phyloP scores from a whole-genome alignment of 2,329 filamentous ascomycete genomes.

The Phaeomoniella chlamydospora region DNA sequence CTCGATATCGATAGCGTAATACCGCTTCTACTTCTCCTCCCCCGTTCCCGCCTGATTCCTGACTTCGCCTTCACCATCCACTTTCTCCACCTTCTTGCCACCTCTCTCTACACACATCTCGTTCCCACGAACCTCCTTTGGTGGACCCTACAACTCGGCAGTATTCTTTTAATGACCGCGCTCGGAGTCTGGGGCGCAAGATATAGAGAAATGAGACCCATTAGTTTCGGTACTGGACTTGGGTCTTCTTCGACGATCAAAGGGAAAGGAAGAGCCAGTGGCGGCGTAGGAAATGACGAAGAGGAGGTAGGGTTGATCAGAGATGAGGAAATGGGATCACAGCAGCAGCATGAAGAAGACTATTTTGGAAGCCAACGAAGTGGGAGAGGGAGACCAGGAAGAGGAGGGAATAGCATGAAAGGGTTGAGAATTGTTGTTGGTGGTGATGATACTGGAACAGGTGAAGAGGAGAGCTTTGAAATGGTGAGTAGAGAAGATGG shows the following conservation, averaged over 20 bases:
- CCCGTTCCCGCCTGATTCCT: constrained; percentile 82
- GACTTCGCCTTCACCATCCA: constrained; percentile 89
- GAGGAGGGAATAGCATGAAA: background rate
- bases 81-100: constrained; percentile 63
- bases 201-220: constrained; percentile 77
- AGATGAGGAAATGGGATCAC: background rate
- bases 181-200: constrained; percentile 83
- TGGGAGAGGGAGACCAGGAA: background rate
- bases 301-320: too few species aligned
- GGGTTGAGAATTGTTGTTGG: background rate
- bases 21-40: constrained; percentile 68
- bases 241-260: too few species aligned
- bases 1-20: constrained; percentile 47
- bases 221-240: constrained; percentile 60
- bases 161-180: constrained; percentile 48
- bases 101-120: constrained; percentile 61
- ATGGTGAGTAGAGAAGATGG: background rate
- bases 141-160: constrained; percentile 59
- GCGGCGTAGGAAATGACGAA: background rate
- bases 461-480: background rate
- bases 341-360: background rate
- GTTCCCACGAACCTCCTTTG: constrained; percentile 70
- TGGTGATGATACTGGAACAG: background rate
- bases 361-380: background rate
- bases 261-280: too few species aligned